phyloP scores from a whole-genome alignment of 2,329 filamentous ascomycete species.

The Colletotrichum tofieldiae region DNA sequence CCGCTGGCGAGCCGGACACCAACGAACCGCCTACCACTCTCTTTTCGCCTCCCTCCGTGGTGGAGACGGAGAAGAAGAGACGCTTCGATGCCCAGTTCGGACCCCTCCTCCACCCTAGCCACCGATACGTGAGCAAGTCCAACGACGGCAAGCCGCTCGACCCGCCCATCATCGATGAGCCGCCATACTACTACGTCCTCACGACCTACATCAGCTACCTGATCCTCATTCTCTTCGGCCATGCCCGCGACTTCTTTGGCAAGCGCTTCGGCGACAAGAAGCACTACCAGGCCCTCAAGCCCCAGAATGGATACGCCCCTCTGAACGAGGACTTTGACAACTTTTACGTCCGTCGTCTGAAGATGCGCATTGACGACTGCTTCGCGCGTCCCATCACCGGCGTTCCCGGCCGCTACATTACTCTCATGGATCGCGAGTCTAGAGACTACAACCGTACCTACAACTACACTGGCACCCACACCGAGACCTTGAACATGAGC shows the following conservation, averaged over 20 bases:
- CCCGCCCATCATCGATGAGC: conserved; percentile 92
- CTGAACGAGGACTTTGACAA: conserved; percentile 99
- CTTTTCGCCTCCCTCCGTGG: conserved; percentile 89
- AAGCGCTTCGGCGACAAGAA: conserved; percentile 92
- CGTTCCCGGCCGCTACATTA: conserved; percentile 95
- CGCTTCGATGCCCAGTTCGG: conserved; percentile 93
- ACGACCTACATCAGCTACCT: conserved; percentile 99
- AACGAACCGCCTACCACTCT: conserved; percentile 83
- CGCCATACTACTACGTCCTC: conserved; percentile 95
- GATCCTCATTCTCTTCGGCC: conserved; percentile 94
- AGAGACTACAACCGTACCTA: conserved; percentile 94
- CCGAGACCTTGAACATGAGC: conserved; percentile 97
- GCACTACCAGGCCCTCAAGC: conserved; percentile 84
- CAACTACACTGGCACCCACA: conserved; percentile 89
- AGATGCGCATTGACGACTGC: conserved; percentile 96
- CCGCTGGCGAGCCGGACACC: conserved; percentile 79
- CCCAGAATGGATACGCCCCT: conserved; percentile 91
- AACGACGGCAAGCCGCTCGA: conserved; percentile 81
- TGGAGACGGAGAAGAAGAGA: conserved; percentile 82
- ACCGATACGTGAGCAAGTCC: conserved; percentile 92
- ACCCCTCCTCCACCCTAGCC: conserved; percentile 83
- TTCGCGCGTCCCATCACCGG: conserved; percentile 94
- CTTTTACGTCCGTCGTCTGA: conserved; percentile 94
- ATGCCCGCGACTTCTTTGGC: conserved; percentile 97
- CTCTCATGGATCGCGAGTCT: conserved; percentile 90